These are phyloP conservation scores for Salix udensis DNA, from an alignment of 345 rosid genomes.

Conservation along the genomic window DNA sequence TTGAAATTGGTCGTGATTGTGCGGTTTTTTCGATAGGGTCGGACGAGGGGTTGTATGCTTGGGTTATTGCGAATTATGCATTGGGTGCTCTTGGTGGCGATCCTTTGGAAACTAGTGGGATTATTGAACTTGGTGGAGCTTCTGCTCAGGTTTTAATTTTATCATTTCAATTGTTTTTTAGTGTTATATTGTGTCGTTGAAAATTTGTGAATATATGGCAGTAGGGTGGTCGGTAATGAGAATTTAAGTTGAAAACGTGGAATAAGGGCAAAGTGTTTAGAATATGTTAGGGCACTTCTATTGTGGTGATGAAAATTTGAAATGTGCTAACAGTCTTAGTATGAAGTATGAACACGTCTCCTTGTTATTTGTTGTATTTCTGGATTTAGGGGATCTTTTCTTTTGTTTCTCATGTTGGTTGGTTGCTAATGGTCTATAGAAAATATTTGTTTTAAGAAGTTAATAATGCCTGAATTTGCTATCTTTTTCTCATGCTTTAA, in stretches of 20 bases:
- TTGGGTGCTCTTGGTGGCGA: constrained; percentile 76
- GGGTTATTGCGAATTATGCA: constrained; percentile 88
- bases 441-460: background rate
- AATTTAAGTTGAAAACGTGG: background rate
- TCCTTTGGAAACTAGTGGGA: constrained; percentile 72
- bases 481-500: background rate
- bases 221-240: background rate
- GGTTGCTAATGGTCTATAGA: background rate
- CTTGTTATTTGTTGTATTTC: background rate
- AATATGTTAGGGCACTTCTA: no score
- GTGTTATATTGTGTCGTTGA: background rate
- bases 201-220: background rate
- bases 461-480: background rate
- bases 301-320: background rate
- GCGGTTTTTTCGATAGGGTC: constrained; percentile 50
- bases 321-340: background rate
- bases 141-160: constrained; percentile 72
- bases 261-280: background rate
- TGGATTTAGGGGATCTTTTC: background rate
- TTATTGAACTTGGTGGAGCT: constrained; percentile 97
- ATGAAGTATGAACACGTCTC: background rate
- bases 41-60: constrained; percentile 93
- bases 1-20: background rate
- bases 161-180: background rate
- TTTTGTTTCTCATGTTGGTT: background rate